Base-by-base conservation (phyloP, 116 monocot genomes). In the Iris pallida region DNA sequence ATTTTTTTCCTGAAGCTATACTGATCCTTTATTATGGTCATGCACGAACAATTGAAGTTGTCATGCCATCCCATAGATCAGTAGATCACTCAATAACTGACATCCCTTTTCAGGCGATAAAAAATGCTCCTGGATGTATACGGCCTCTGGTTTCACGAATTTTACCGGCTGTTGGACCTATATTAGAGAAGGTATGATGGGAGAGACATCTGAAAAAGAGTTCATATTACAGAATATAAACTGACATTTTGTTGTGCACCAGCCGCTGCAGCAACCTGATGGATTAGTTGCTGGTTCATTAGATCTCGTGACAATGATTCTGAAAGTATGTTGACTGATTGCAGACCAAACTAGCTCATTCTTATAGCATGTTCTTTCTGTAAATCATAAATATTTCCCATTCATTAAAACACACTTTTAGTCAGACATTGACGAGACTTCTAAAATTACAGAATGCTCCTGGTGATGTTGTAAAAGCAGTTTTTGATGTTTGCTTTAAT, bases 91-190 rank as follows among this genome's bases (percentile, higher is more conserved):
- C 17, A 64, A 11, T 61, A 12, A 15, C 44, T 44, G 14, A 66
- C 53, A 54, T 19, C 16, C 47, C 54, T 73, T 80, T 82, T 72
- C 76, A 99, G 98, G 88, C 88, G 52, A 93, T 99, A 55, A 99
- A 99, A 76, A 81, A 88, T 84, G 74, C 90, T 85, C 98, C 98
- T 63, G 93, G 93, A 66, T 99, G 93, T 55, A 59, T 93, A 72
- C 75, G 71, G 13, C 84, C 90, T 54, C 58, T 99, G 47, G 75
- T 88, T 64, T 83, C 76, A 69, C 90, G 98, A 43, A 82, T 99
- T 82, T 58, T 90, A 19, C 98, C 98, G 41, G 80, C 83, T 54
- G 70, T 99, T 75, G 61, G 74, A 57, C 72, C 83, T 65, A 77
- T 99, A 45, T 63, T 99, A 57, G 81, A 79, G 82, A 87, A 81